Percentiles rank a stretch among this genome's conserved stretches.
These are phyloP conservation scores for Amanita pallidorosea DNA, from an alignment of 768 basidiomycete species.

Conservation along the genomic window DNA sequence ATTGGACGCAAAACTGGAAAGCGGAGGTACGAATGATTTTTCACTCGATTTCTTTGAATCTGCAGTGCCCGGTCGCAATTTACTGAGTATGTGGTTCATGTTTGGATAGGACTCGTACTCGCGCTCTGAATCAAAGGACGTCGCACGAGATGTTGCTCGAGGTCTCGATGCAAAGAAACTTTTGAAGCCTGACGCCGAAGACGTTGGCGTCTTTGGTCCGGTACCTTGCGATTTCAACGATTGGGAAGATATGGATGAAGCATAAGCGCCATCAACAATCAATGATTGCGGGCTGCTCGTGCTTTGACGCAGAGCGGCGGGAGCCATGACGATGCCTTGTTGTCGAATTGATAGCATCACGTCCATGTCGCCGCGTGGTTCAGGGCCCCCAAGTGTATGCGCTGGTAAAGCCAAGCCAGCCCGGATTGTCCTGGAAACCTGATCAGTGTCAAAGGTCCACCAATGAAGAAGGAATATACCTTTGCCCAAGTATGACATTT, in stretches of 20 bases:
- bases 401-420: slow-evolving; percentile 49
- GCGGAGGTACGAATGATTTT: slow-evolving; percentile 12
- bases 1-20: slow-evolving; percentile 17
- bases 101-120: slow-evolving; percentile 42
- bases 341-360: slow-evolving; percentile 74
- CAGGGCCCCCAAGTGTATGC: slow-evolving; percentile 30
- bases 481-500: slow-evolving; percentile 56
- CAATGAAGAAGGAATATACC: slow-evolving; percentile 29
- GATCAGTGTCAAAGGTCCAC: neutral
- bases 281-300: slow-evolving; percentile 18
- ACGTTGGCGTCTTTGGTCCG: slow-evolving; percentile 24
- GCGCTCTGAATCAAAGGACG: slow-evolving; percentile 28
- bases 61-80: slow-evolving; percentile 31
- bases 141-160: slow-evolving; percentile 43
- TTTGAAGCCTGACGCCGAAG: slow-evolving; percentile 47
- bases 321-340: slow-evolving; percentile 43
- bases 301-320: slow-evolving; percentile 15
- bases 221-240: slow-evolving; percentile 32
- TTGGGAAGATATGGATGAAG: slow-evolving; percentile 34
- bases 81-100: slow-evolving; percentile 44
- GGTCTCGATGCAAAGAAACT: slow-evolving; percentile 49
- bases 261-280: slow-evolving; percentile 24
- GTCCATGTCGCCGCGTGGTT: slow-evolving; percentile 73
- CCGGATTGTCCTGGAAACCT: slow-evolving; percentile 47
- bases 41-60: slow-evolving; percentile 13